phyloP scores from a whole-genome alignment of 2,329 filamentous ascomycete genomes.

The Fusarium sulawesiense region DNA sequence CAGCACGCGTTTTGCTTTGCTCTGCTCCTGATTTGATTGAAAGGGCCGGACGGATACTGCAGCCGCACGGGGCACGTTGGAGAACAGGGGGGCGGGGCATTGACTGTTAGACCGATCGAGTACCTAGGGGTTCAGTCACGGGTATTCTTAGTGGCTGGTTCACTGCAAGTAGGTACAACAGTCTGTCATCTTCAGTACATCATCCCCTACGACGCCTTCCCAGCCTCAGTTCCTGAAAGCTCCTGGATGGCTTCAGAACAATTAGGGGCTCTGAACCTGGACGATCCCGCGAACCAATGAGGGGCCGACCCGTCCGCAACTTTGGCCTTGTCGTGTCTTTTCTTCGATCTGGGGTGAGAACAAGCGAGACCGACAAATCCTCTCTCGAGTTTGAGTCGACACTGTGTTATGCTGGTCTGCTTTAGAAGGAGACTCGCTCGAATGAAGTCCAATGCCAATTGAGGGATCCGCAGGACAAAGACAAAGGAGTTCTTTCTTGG shows the following conservation, averaged over 20 bases:
- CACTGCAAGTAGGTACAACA: slow-evolving; percentile 9
- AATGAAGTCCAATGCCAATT: not conserved
- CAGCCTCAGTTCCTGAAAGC: slow-evolving; percentile 39
- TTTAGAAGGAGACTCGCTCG: not conserved
- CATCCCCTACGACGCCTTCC: slow-evolving; percentile 21
- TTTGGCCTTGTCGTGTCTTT: slow-evolving; percentile 35
- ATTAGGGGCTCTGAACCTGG: slow-evolving; percentile 44
- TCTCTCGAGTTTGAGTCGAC: slow-evolving; percentile 28
- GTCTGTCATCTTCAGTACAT: slow-evolving; percentile 19
- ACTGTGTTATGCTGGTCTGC: slow-evolving; percentile 31
- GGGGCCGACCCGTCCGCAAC: slow-evolving; percentile 46
- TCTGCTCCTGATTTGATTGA: slow-evolving; percentile 39
- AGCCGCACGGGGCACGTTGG: slow-evolving; percentile 44
- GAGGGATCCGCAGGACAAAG: not conserved
- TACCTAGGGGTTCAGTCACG: slow-evolving; percentile 29
- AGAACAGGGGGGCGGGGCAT: slow-evolving; percentile 42
- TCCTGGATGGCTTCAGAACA: slow-evolving; percentile 39
- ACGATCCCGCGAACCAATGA: slow-evolving; percentile 42
- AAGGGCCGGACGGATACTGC: slow-evolving; percentile 43
- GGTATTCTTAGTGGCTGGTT: slow-evolving; percentile 8
- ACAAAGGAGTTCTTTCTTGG: not conserved
- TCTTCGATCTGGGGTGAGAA: slow-evolving; percentile 35
- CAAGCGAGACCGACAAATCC: slow-evolving; percentile 36
- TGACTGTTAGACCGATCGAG: slow-evolving; percentile 27
- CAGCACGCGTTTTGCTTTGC: slow-evolving; percentile 49